A percentile compares a stretch with the other conserved stretches of the same genome.
Evolutionary conservation across 1,139 yeast genomes (phyloP).

Genomic region (Pichia sp.): DNA sequence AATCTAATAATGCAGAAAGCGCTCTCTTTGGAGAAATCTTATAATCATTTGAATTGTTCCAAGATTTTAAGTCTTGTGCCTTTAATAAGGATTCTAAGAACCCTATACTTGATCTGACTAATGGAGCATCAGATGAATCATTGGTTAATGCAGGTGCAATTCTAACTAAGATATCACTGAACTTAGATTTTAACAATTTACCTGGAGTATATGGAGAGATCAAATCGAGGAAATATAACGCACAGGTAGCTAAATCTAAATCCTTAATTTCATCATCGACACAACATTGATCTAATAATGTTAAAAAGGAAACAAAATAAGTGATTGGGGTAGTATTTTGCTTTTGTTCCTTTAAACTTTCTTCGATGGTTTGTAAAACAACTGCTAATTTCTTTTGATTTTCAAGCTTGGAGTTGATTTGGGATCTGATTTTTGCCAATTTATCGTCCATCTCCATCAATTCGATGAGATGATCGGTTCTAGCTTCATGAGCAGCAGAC

Average conservation of each 20-base stretch:
- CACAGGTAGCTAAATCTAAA: constrained; percentile 62
- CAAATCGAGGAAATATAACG: constrained; percentile 80
- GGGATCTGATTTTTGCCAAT: constrained; percentile 67
- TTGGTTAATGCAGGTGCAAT: constrained; percentile 79
- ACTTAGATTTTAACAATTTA: constrained; percentile 65
- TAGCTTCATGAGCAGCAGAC: constrained; percentile 46
- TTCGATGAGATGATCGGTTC: constrained; percentile 24
- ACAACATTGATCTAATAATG: constrained; percentile 77
- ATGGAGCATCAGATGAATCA: constrained; percentile 76
- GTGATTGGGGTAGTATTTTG: constrained; percentile 47
- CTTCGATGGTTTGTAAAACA: constrained; percentile 87
- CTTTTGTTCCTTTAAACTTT: constrained; percentile 72
- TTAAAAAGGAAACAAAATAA: constrained; percentile 80
- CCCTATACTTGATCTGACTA: constrained; percentile 81
- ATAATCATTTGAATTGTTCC: constrained; percentile 53
- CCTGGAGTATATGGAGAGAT: constrained; percentile 76
- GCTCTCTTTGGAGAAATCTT: constrained; percentile 81
- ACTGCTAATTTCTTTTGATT: constrained; percentile 80
- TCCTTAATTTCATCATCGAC: constrained; percentile 51
- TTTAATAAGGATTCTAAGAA: constrained; percentile 74
- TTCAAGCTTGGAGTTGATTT: constrained; percentile 69
- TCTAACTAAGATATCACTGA: constrained; percentile 73
- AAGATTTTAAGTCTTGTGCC: constrained; percentile 78
- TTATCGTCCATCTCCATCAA: constrained; percentile 60
- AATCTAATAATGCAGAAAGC: constrained; percentile 72